Base-by-base conservation (phyloP, 805 yeast genomes). In the Barnettozyma salicaria region DNA sequence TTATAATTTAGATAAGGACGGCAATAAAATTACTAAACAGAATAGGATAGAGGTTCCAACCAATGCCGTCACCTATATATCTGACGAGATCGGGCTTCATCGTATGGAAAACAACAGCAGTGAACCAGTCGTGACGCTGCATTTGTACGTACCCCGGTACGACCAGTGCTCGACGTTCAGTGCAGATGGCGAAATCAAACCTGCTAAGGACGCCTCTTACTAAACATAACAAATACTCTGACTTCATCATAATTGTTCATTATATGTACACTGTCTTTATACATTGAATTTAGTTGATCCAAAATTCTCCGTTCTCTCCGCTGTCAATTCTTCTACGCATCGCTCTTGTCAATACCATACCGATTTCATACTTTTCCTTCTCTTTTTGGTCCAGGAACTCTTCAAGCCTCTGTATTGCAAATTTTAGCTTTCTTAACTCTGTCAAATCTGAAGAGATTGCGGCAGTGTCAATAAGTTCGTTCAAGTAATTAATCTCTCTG, bases 1-100 rank as follows among this genome's bases (percentile, higher is more conserved):
- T 26, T 43, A 53, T 43, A 23, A 19, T 6, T 23, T 23, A 14
- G 22, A n/a, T 6, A 21, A 18, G 11, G 30, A 13, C 3, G 12
- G 13, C 2, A 32, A 24, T 7, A 12, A 10, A 2, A 13, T 21
- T 18, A 12, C 16, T 39, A 10, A 40, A 34, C 17, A 39, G 44
- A 29, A 21, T n/a, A n/a, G 23, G 12, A 38, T 41, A 2, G 42
- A 41, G 6, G 27, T 47, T 9, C 44, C 35, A 5, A 19, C 54
- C 30, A 59, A 65, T 45, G 58, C 60, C 12, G 74, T 68, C 7
- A 72, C 70, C 1, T 68, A 66, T 52, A 69, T 69, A 30, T 56
- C 65, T 23, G 74, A 69, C 50, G 51, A 53, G n/a, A 65, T 68
- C 29, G 74, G 74, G 5, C 52, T 67, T 36, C 74, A 69, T 52